Base-by-base conservation (phyloP, 2,329 filamentous ascomycete species). In the Aspergillus brunneoviolaceus region DNA sequence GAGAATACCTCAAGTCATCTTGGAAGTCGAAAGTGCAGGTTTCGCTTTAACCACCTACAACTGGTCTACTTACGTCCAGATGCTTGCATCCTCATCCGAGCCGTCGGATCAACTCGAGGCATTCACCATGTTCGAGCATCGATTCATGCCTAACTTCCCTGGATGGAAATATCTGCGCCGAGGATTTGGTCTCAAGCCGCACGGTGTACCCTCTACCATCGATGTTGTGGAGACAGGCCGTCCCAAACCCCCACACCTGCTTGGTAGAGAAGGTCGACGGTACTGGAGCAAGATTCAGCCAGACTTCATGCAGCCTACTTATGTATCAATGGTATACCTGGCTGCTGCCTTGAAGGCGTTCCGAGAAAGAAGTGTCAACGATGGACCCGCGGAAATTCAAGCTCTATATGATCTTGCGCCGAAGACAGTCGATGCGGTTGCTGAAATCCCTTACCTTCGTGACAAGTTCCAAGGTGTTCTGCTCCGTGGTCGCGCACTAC, bases 51-150 rank as follows among this genome's bases (percentile, higher is more conserved):
- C 91, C 69, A 88, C 85, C 71, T 84, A 83, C 67, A 92, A 91
- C 66, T 96, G 92, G 92, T 95, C 96, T 72, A 81, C 84, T 54
- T 87, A 90, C 64, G 83, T 96, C 58, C 85, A 89, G 67, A 76
- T 82, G 54, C 85, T 97, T 29, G 85, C 87, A 25, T 78, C 81
- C 14, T 80, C 86, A 57, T 82, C 83, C 50, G 81, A 83, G 50
- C 83, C 84, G 67, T 76, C 85, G 51, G 81, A 88, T 59, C 74
- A 76, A 56, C 25, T 75, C 12, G 64, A 72, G 21, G 92, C 92
- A 42, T 96, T 95, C 76, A 72, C 78, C 23, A 77, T 88, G 55
- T 94, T 90, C 71, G 94, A 98, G 77, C 77, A 81, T 27, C 85
- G 86, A 61, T 87, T 98, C 58, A 96, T 96, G 84, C 82, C 85